Evolutionary conservation across 805 yeast genomes (phyloP).

Genomic region (Saccharomycopsis javanensis): DNA sequence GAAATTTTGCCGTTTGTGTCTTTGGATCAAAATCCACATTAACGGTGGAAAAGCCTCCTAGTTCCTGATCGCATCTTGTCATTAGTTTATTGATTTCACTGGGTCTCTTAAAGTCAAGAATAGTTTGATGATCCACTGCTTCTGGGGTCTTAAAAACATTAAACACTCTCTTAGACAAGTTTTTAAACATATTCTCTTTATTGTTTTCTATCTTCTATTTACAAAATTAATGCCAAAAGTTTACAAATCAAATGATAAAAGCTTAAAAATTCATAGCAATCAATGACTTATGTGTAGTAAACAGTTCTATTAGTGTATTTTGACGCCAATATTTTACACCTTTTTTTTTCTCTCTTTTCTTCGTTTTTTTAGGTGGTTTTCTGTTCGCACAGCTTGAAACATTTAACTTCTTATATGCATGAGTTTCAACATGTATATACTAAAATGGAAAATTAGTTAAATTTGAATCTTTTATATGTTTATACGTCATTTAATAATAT

Average conservation of each 20-base stretch:
- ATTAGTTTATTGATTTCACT: slow-evolving; percentile 40
- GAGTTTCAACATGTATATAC: not conserved
- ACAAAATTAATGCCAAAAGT: not conserved
- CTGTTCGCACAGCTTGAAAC: too few species aligned
- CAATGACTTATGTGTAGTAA: too few species aligned
- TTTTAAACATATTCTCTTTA: not conserved
- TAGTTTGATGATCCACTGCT: slow-evolving; percentile 27
- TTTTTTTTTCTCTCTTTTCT: not conserved
- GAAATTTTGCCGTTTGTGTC: slow-evolving; percentile 49
- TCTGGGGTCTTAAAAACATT: slow-evolving; percentile 16
- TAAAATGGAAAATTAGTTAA: not conserved
- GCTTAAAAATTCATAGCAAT: too few species aligned
- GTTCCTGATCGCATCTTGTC: slow-evolving; percentile 60
- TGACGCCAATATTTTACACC: too few species aligned
- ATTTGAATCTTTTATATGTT: too few species aligned
- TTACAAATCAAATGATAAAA: too few species aligned
- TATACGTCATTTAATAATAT: not conserved
- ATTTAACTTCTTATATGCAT: not conserved
- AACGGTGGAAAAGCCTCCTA: slow-evolving; percentile 72
- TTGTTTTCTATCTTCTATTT: not conserved
- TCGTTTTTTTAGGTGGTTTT: too few species aligned
- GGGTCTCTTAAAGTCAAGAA: slow-evolving; percentile 51
- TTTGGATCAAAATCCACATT: slow-evolving; percentile 33
- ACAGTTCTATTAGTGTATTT: too few species aligned
- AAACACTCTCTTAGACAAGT: not conserved